Base-by-base conservation (phyloP, 2,329 filamentous ascomycete species). In the Purpureocillium takamizusanense region DNA sequence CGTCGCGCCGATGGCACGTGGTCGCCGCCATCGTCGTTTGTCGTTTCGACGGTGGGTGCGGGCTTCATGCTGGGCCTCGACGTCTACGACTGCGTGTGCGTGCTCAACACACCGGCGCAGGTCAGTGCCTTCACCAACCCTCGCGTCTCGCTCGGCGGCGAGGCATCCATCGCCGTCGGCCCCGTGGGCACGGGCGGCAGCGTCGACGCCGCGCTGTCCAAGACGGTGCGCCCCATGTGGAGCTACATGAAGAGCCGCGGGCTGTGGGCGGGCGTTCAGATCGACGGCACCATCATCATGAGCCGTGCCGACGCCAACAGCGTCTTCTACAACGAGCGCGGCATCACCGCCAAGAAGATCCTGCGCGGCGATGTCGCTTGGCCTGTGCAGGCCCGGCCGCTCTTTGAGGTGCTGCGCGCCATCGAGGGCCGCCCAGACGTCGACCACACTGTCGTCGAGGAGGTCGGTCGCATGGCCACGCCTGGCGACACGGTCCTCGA, bases 211-310 rank as follows among this genome's bases (percentile, higher is more conserved):
- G 56, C 57, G 0, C 42, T 56, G 1, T 51, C 49, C 33, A 51
- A 50, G 45, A 54, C 52, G 0, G 52, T 44, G 46, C 69, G 76
- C 21, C 84, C 86, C 0, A 72, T 89, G 7, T 90, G 82, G 70
- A 87, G 80, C 23, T 92, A 92, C 54, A 75, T 89, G 59, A 90
- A 90, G 64, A 84, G 78, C 45, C 73, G 84, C 25, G 86, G 86
- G 1, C 72, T 90, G 41, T 90, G 88, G 55, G 83, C 81, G 1
- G 83, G 85, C 11, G 73, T 89, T 0, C 82, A 87, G 46, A 69
- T 89, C n/a, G 85, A 90, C 48, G 86, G 86, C 2, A 89, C 85
- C 0, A 71, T 90, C 14, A 69, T 90, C 31, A 78, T 89, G 36
- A 81, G 86, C 51, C 73, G 86, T 16, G 76, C 72, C 0, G 86